phyloP scores from a whole-genome alignment of 2,329 filamentous ascomycete genomes.

The Colletotrichum tropicale region DNA sequence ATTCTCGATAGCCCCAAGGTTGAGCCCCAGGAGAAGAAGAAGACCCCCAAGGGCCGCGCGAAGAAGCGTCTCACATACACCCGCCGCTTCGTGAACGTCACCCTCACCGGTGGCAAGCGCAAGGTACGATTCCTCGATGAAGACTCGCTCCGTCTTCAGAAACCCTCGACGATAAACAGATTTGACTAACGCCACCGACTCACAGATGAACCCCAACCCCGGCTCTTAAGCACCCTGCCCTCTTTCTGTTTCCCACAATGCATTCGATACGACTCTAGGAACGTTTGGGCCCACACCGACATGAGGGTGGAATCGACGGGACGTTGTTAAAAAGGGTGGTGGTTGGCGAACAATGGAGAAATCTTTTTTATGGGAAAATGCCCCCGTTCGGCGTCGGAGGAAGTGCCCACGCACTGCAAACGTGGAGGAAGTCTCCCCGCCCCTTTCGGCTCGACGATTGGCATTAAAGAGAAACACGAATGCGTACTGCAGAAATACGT shows the following conservation, averaged over 20 bases:
- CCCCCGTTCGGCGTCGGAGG: constrained; percentile 1
- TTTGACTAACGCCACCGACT: constrained; percentile 20
- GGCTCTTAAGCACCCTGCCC: constrained; percentile 33
- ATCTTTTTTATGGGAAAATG: constrained; percentile 10
- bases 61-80: constrained; percentile 98
- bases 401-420: background rate
- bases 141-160: background rate
- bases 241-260: constrained; percentile 2
- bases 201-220: constrained; percentile 48
- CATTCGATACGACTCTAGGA: constrained; percentile 23
- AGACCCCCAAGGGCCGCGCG: constrained; percentile 95
- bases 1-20: constrained; percentile 55
- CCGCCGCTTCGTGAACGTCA: constrained; percentile 97
- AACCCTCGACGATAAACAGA: background rate
- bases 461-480: constrained; percentile 11
- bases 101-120: constrained; percentile 96
- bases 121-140: constrained; percentile 65
- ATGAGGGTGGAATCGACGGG: constrained; percentile 22
- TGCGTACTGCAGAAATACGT: constrained; percentile 18
- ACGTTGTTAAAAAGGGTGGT: constrained; percentile 10
- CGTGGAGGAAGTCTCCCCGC: background rate
- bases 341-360: constrained; percentile 17
- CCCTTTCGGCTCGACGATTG: background rate
- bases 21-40: constrained; percentile 93
- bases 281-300: constrained; percentile 18